Percentiles rank a stretch among this genome's conserved stretches.
Conservation (phyloP, 2,329 filamentous ascomycete species). For the Fusarium drepaniforme region DNA sequence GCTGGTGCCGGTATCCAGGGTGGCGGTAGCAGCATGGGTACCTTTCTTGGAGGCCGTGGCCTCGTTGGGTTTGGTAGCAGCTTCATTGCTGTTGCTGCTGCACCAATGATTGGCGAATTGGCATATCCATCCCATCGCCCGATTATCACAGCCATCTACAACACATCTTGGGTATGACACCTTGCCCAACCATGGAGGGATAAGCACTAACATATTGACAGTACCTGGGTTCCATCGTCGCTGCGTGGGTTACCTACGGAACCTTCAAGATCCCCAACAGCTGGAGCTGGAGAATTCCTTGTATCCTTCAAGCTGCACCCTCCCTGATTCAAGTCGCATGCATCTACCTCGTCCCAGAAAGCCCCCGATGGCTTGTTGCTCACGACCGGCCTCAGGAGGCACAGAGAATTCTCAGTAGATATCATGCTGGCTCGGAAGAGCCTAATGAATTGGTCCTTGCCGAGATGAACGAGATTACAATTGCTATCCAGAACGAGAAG, state of each 20-base stretch:
- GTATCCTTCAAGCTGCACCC: conserved; percentile 25
- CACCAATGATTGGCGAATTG: conserved; percentile 48
- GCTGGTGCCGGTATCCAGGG: conserved; percentile 43
- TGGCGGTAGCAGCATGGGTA: conserved; percentile 31
- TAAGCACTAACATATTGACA: background rate
- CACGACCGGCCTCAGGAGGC: conserved; percentile 51
- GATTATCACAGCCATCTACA: conserved; percentile 61
- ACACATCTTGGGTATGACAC: conserved; percentile 47
- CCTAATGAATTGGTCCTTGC: background rate
- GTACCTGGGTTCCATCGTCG: conserved; percentile 53
- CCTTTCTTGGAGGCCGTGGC: conserved; percentile 47
- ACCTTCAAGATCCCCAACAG: conserved; percentile 33
- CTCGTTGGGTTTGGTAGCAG: conserved; percentile 46
- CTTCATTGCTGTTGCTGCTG: conserved; percentile 44
- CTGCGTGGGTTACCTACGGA: conserved; percentile 15
- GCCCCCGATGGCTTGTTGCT: conserved; percentile 44
- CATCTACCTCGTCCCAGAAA: conserved; percentile 26
- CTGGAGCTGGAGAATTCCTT: conserved; percentile 43
- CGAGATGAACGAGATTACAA: conserved; percentile 8
- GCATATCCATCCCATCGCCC: conserved; percentile 49
- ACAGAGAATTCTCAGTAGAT: conserved; percentile 44
- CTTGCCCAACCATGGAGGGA: no score
- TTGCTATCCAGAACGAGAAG: conserved; percentile 4
- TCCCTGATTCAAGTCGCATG: conserved; percentile 2
- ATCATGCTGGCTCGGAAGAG: conserved; percentile 4